Evolutionary conservation across 768 basidiomycete species (phyloP), one percentile per base, ranked within the genome.

Genomic region (Pisolithus microcarpus): DNA sequence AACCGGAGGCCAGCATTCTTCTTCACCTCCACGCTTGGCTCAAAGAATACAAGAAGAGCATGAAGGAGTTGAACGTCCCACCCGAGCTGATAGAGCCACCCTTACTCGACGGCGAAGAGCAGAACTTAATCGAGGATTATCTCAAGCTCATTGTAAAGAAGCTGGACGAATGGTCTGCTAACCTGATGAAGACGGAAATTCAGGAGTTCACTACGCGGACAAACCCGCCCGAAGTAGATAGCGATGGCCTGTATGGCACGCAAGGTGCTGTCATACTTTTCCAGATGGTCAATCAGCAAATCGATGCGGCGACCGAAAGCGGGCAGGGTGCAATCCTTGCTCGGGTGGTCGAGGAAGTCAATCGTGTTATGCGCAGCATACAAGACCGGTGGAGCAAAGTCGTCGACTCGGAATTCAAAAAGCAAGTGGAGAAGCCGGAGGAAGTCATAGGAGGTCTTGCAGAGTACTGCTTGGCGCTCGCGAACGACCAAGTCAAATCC

Each of bases 251-350:
- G 55, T 97, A 97, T 63, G 89, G 89, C 18, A 87, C 85, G 53
- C 89, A 96, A 63, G 89, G 94, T 39, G 86, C 94, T 16, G 82
- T 95, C 47, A 96, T 98, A 61, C 75, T 99, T 54, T 98, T 97
- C 77, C 90, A 96, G 70, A 93, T 98, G 87, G 86, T 97, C 58
- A 98, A 94, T 67, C 91, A 95, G 68, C 95, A 97, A 67, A 79
- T 92, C 52, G 95, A 98, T 62, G 77, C 92, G 15, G 94, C 94
- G 8, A 85, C 87, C 56, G 96, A 98, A 66, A 98, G 93, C 58
- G 90, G 91, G 6, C 96, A 98, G 65, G 93, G 92, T 31, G 82
- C 87, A 1, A 95, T 98, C 54, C 79, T 99, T 31, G 84, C 92
- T 16, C 84, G 87, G 8, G 93, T 96, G 50, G 82, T 98, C 38